These are phyloP conservation scores for Angophora floribunda DNA, from an alignment of 345 rosid genomes.

Conservation along the genomic window DNA sequence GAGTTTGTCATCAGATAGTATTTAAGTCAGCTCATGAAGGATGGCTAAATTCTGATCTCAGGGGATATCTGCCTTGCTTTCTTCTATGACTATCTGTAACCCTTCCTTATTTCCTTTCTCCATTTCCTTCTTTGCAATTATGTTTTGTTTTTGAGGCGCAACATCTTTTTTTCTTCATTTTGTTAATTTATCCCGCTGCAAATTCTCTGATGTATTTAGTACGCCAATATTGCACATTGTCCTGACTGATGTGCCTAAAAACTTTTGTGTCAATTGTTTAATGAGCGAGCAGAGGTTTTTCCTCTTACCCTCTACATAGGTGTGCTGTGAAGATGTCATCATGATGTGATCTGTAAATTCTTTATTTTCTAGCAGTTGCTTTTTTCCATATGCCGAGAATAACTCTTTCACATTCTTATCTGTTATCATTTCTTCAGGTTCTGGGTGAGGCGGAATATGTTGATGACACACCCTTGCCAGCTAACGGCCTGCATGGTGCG, in stretches of 20 bases:
- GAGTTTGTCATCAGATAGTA: background rate
- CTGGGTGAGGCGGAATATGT: slow-evolving; percentile 93
- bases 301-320: background rate
- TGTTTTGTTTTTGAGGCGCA: background rate
- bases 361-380: background rate
- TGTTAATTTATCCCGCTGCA: background rate
- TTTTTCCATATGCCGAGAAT: background rate
- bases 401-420: background rate
- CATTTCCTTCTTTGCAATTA: background rate
- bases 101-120: background rate
- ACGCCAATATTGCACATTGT: background rate
- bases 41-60: background rate
- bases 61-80: background rate
- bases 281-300: background rate
- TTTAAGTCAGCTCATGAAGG: background rate
- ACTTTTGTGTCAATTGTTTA: background rate
- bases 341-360: background rate
- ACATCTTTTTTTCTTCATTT: background rate
- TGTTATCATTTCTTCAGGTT: slow-evolving; percentile 40
- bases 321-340: background rate
- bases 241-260: background rate
- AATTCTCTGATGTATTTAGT: background rate
- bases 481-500: slow-evolving; percentile 76
- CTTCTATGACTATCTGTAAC: background rate
- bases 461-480: slow-evolving; percentile 77